Evolutionary conservation across 305 asterid genomes (phyloP).

Genomic region (Fraxinus xanthoxyloides): DNA sequence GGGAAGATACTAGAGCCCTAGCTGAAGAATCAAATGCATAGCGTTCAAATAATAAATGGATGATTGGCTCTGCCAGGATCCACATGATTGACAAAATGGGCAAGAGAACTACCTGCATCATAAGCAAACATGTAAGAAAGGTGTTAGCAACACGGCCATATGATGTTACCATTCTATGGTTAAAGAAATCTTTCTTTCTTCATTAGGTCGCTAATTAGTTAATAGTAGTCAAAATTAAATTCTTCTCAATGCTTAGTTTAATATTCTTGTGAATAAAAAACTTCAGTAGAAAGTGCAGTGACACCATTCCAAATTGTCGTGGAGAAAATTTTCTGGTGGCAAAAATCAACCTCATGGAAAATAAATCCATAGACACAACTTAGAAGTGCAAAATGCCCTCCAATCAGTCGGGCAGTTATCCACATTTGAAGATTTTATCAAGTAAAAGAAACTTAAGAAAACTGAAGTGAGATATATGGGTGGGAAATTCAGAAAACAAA

Average conservation of each 20-base stretch:
- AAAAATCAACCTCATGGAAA: not conserved
- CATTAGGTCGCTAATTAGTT: not conserved
- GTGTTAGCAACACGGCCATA: too few species aligned
- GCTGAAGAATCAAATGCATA: conserved; percentile 51
- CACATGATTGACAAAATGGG: conserved; percentile 34
- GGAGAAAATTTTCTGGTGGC: not conserved
- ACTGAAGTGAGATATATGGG: not conserved
- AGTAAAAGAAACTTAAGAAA: not conserved
- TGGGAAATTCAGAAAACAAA: not conserved
- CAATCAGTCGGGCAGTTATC: not conserved
- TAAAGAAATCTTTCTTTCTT: not conserved
- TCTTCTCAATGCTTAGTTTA: not conserved
- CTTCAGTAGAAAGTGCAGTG: not conserved
- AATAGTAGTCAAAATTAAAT: not conserved
- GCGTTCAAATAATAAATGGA: conserved; percentile 37
- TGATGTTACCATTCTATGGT: not conserved
- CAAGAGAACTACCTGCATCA: conserved; percentile 43
- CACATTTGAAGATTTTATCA: not conserved
- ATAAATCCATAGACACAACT: not conserved
- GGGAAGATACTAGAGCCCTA: conserved; percentile 41
- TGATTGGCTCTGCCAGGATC: conserved; percentile 39
- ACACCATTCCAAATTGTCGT: conserved; percentile 1
- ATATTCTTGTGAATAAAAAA: not conserved
- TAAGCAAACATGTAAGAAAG: conserved; percentile 10
- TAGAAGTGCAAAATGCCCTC: not conserved